Evolutionary conservation across 495 filamentous ascomycete species (phyloP).

Genomic region (Pyrenula aspistea): DNA sequence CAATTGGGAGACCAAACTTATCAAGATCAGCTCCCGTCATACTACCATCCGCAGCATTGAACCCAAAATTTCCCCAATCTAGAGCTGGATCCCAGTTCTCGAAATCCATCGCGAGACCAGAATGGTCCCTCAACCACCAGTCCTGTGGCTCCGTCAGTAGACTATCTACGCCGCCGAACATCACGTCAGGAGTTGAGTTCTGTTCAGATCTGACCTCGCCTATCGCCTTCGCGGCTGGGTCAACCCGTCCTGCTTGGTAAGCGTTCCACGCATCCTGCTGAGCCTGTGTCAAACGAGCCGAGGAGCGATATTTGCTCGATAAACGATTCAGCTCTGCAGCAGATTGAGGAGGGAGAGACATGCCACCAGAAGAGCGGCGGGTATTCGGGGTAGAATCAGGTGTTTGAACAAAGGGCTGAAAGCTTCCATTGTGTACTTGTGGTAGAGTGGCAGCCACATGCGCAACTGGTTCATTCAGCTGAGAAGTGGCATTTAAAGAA

Average conservation of each 20-base stretch:
- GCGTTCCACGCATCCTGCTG: conserved; percentile 8
- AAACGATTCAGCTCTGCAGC: neutral
- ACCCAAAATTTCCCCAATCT: neutral
- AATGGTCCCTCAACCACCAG: conserved; percentile 45
- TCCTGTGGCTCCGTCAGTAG: conserved; percentile 38
- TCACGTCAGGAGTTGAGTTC: neutral
- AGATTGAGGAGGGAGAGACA: neutral
- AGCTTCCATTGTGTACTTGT: neutral
- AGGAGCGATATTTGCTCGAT: neutral
- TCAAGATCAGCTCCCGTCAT: neutral
- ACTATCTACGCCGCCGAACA: conserved; percentile 33
- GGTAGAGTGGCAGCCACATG: neutral
- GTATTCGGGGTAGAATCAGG: neutral
- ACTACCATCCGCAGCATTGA: neutral
- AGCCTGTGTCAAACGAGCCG: conserved; percentile 1
- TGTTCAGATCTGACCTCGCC: neutral
- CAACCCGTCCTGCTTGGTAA: conserved; percentile 3
- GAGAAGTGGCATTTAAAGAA: neutral
- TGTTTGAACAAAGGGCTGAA: neutral
- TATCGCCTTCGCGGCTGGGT: neutral
- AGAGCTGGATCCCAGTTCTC: conserved; percentile 29
- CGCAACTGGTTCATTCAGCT: neutral
- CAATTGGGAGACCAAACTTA: neutral
- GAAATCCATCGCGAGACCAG: conserved; percentile 27
- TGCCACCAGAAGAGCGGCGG: neutral